Conservation (phyloP, 345 rosid species). For the Bruguiera gymnorhiza region DNA sequence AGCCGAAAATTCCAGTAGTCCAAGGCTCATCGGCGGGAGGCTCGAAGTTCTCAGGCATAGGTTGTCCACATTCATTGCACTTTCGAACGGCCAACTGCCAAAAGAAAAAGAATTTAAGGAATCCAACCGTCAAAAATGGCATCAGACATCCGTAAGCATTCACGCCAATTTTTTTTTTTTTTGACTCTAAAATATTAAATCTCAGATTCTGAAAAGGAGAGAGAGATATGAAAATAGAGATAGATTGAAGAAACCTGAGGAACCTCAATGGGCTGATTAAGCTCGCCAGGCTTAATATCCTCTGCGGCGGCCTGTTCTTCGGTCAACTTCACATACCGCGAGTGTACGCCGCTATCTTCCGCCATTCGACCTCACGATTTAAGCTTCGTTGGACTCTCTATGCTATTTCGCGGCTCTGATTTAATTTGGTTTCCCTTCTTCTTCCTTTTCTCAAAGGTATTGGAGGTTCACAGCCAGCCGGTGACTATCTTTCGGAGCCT, state of each 20-base stretch:
- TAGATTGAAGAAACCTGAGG: no score
- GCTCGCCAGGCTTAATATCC: slow-evolving; percentile 90
- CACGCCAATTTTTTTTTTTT: no score
- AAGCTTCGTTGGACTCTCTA: no score
- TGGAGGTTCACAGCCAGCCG: background rate
- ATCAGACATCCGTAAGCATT: background rate
- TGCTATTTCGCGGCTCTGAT: no score
- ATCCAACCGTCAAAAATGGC: background rate
- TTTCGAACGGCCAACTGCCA: slow-evolving; percentile 61
- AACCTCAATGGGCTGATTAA: slow-evolving; percentile 85
- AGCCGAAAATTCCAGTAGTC: slow-evolving; percentile 92
- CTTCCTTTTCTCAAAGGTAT: no score
- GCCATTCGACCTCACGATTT: slow-evolving; percentile 50
- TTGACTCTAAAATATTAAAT: no score
- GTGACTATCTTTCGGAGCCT: slow-evolving; percentile 3
- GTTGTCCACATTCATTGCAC: slow-evolving; percentile 94
- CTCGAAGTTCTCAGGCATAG: slow-evolving; percentile 74
- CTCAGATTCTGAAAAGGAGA: no score
- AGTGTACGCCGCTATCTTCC: slow-evolving; percentile 57
- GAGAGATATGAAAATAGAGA: no score
- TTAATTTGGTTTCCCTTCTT: no score
- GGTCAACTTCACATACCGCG: slow-evolving; percentile 74
- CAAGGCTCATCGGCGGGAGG: slow-evolving; percentile 89
- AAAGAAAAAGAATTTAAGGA: background rate
- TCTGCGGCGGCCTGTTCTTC: slow-evolving; percentile 71